A percentile compares a stretch with the other conserved stretches of the same genome.
These are phyloP conservation scores for Fagopyrum esculentum DNA, from an alignment of 148 eudicot genomes.

Conservation along the genomic window DNA sequence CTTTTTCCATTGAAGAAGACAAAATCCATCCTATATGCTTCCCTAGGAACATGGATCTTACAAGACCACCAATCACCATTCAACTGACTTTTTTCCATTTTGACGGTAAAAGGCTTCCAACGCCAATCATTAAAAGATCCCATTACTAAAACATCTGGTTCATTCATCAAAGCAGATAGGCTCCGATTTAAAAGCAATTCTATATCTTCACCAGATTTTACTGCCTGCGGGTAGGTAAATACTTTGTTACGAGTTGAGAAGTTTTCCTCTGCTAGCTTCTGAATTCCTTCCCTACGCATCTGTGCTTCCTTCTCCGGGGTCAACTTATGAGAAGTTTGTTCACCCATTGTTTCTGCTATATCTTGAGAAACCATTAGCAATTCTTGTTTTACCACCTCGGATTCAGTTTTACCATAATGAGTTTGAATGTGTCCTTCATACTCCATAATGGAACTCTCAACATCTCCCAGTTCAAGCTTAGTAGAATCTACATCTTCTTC, in stretches of 20 bases:
- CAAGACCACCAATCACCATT: slow-evolving; percentile 98
- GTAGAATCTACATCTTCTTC: slow-evolving; percentile 16
- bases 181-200: slow-evolving; percentile 78
- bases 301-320: slow-evolving; percentile 65
- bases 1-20: slow-evolving; percentile 79
- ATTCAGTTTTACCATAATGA: slow-evolving; percentile 8
- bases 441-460: neutral
- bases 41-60: slow-evolving; percentile 70
- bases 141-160: slow-evolving; percentile 61
- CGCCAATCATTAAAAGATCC: slow-evolving; percentile 95
- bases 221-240: slow-evolving; percentile 61
- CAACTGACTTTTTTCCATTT: slow-evolving; percentile 60
- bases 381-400: slow-evolving; percentile 9
- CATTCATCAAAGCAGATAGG: slow-evolving; percentile 58
- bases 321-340: slow-evolving; percentile 23
- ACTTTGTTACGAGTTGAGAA: slow-evolving; percentile 50
- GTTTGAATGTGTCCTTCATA: neutral
- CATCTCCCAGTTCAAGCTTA: neutral
- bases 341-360: neutral
- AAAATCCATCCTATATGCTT: slow-evolving; percentile 82
- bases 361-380: neutral
- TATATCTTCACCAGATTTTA: slow-evolving; percentile 59
- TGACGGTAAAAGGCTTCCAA: slow-evolving; percentile 73
- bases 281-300: slow-evolving; percentile 40
- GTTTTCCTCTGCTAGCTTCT: slow-evolving; percentile 61